Evolutionary conservation across 768 basidiomycete species (phyloP), one percentile per base, ranked within the genome.

Genomic region (Tubosaeta sp.): DNA sequence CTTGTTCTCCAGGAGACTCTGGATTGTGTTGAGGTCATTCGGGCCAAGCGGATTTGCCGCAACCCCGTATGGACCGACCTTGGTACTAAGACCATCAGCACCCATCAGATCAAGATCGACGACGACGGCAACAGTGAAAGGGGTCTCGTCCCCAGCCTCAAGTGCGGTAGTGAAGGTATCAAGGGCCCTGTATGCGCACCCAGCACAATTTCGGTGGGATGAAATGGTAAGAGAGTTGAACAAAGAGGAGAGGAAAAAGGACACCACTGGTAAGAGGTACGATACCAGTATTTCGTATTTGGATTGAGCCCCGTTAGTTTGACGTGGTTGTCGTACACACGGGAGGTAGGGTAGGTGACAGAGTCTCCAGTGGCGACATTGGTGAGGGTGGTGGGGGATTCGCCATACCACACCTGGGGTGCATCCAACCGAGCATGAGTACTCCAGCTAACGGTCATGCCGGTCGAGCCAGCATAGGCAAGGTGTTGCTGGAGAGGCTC

Each of bases 31-130:
- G 16, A 67, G 57, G 22, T 66, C 60, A 9, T 54, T 51, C n/a
- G 63, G 59, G 0, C 63, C 65, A 9, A 67, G 57, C 5, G 63
- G 60, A 42, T 57, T 59, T 14, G 47, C 50, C 31, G 65, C 54
- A 6, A 43, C 54, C 9, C 65, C 65, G 1, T 46, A 54, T 32
- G 65, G 65, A 2, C 65, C 65, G 11, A 66, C 65, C 11, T 57
- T 58, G n/a, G 63, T 67, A 46, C 65, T 67, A 38, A 67, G 63
- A 10, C 65, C 65, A 11, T 65, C 58, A 1, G 55, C 52, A 29
- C 63, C 65, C 65, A 62, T 66, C 31, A 66, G 58, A 29, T 65
- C 63, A 16, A 67, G 65, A 54, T 65, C 57, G 4, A 63, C n/a
- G 32, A 60, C 57, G 32, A 66, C 59, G 16, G 65, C 65, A 8